Base-by-base conservation (phyloP, 768 basidiomycete genomes). In the Pulveroboletus sp. region DNA sequence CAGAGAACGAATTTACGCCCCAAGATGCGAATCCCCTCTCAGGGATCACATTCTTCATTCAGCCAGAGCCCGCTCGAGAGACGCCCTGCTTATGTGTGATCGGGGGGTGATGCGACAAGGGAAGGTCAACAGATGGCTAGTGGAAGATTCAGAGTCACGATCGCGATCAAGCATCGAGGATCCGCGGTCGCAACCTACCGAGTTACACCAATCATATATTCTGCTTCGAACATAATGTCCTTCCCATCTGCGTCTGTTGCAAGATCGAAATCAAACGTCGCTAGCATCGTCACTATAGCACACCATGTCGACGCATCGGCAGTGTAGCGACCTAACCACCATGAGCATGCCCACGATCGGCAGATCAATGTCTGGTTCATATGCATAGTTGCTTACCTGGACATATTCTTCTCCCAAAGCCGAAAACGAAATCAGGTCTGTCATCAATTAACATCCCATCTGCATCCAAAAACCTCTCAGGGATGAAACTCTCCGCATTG, bases 261-360 rank as follows among this genome's bases (percentile, higher is more conserved):
- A 21, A 21, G 42, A 26, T 47, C 30, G 46, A 62, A 58, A 8
- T 58, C 52, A 8, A 62, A 39, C 15, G 54, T 61, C 21, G 60
- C 60, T 6, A 61, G 46, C 60, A 59, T 59, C 35, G 51, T 59
- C 21, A n/a, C 58, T 5, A 59, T 53, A 3, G 33, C 48, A 24
- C 17, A 40, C 57, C 57, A 59, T 1, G 40, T 0, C 17, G 57
- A 50, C 8, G 37, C 39, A 41, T 48, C 6, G 6, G 46, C 54
- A 4, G 39, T 5, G 41, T 59, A 38, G 24, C 48, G 50, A 33
- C 58, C 58, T 58, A 26, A 26, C 3, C 26, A 36, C n/a, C 8
- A 45, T 40, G 28, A 45, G 24, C 13, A 28, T 13, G n/a, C 13
- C 21, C n/a, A 13, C 0, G 37, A n/a, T 3, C 4, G 2, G 35